phyloP scores from a whole-genome alignment of 2,329 filamentous ascomycete species.

The Elsinoe arachidis region DNA sequence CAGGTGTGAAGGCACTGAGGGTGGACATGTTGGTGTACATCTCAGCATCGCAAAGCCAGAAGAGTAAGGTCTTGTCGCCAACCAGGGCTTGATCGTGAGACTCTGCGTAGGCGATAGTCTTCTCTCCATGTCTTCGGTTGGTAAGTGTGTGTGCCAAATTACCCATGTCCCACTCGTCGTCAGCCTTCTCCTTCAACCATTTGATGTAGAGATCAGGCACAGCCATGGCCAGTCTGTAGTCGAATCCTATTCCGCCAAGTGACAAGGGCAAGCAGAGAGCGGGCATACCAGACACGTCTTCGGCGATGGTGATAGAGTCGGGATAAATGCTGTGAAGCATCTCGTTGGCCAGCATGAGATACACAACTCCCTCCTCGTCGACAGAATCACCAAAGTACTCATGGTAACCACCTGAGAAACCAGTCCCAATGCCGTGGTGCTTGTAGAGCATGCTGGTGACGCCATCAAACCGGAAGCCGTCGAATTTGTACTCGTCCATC shows the following conservation, averaged over 20 bases:
- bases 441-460: conserved; percentile 97
- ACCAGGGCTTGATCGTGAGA: conserved; percentile 97
- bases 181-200: conserved; percentile 84
- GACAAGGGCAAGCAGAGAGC: conserved; percentile 81
- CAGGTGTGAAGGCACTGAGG: conserved; percentile 70
- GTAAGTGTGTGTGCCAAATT: conserved; percentile 79
- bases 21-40: conserved; percentile 97
- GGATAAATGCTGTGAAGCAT: conserved; percentile 89
- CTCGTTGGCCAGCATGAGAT: conserved; percentile 94
- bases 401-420: conserved; percentile 95
- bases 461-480: conserved; percentile 95
- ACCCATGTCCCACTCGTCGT: conserved; percentile 85
- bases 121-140: conserved; percentile 89
- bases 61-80: conserved; percentile 92
- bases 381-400: conserved; percentile 89
- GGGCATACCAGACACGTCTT: conserved; percentile 98
- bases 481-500: conserved; percentile 98
- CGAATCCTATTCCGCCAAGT: conserved; percentile 87
- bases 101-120: conserved; percentile 96
- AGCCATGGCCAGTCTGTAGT: conserved; percentile 96
- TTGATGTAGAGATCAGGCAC: conserved; percentile 99
- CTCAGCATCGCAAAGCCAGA: conserved; percentile 96
- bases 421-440: conserved; percentile 94
- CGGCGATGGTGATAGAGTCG: conserved; percentile 79
- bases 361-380: conserved; percentile 88